Conservation (phyloP, 2,329 filamentous ascomycete species). For the Ascochyta fabae region DNA sequence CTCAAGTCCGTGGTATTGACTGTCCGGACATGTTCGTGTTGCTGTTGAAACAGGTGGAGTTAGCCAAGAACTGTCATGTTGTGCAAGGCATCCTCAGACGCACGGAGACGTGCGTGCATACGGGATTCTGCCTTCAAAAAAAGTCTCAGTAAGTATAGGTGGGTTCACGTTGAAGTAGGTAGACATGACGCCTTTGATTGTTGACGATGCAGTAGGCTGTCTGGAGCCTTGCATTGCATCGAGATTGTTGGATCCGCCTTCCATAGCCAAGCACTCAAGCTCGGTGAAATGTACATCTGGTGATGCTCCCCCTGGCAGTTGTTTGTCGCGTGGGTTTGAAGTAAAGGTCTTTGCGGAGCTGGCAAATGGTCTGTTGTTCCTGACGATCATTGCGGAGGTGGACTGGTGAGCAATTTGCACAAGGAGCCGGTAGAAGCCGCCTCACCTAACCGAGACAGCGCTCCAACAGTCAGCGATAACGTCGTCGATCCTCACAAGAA, state of each 20-base stretch:
- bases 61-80: not conserved
- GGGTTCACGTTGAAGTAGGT: not conserved
- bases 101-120: not conserved
- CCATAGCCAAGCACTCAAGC: not conserved
- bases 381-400: conserved; percentile 19
- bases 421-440: not conserved
- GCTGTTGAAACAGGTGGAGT: not conserved
- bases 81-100: not conserved
- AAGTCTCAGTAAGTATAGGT: too few relatives aligned
- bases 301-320: not conserved
- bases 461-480: not conserved
- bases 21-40: not conserved
- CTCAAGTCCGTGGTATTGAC: not conserved
- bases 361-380: conserved; percentile 9
- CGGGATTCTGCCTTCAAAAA: not conserved
- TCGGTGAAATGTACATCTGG: not conserved
- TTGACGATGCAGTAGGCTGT: not conserved
- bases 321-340: conserved; percentile 11
- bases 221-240: not conserved
- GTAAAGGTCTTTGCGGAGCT: conserved; percentile 12
- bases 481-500: conserved; percentile 3
- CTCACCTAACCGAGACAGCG: not conserved
- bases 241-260: not conserved
- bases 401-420: conserved; percentile 7
- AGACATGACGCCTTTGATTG: not conserved